These are phyloP conservation scores for Mortierella sp. DNA, from an alignment of 371 early-diverging fungal species.

Conservation along the genomic window DNA sequence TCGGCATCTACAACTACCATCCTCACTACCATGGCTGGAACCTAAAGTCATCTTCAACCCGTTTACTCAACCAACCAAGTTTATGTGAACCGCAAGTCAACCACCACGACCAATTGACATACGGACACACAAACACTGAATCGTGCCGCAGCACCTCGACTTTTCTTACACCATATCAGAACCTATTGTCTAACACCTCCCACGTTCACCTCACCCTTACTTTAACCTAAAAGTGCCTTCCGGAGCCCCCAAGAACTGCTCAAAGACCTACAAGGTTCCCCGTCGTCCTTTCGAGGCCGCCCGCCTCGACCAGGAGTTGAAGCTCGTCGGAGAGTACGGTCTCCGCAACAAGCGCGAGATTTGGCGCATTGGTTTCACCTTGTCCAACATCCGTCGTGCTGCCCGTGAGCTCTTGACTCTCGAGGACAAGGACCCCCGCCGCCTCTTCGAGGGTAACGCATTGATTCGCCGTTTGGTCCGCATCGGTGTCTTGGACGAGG, in stretches of 20 bases:
- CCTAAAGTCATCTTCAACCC: neutral
- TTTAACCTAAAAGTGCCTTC: conserved; percentile 48
- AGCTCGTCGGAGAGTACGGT: conserved; percentile 99
- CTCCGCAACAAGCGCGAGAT: conserved; percentile 99
- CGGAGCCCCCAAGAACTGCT: conserved; percentile 71
- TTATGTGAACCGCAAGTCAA: neutral
- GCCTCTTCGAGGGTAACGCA: conserved; percentile 99
- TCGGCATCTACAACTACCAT: neutral
- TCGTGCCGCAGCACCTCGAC: neutral
- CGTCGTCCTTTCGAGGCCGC: conserved; percentile 99
- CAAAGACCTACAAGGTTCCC: conserved; percentile 99
- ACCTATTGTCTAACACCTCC: neutral
- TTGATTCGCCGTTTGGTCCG: conserved; percentile 98
- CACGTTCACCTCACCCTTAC: conserved; percentile 25
- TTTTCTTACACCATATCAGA: neutral
- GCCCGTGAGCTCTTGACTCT: conserved; percentile 19
- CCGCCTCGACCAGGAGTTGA: conserved; percentile 99
- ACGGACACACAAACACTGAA: neutral
- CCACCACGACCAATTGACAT: neutral
- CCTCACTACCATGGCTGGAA: neutral
- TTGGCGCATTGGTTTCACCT: conserved; percentile 97
- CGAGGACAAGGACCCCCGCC: conserved; percentile 93
- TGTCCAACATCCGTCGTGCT: conserved; percentile 67
- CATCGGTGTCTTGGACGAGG: conserved; percentile 97
- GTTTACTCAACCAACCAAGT: neutral